phyloP scores from a whole-genome alignment of 2,329 filamentous ascomycete genomes.

The Pestalotiopsis sp. region DNA sequence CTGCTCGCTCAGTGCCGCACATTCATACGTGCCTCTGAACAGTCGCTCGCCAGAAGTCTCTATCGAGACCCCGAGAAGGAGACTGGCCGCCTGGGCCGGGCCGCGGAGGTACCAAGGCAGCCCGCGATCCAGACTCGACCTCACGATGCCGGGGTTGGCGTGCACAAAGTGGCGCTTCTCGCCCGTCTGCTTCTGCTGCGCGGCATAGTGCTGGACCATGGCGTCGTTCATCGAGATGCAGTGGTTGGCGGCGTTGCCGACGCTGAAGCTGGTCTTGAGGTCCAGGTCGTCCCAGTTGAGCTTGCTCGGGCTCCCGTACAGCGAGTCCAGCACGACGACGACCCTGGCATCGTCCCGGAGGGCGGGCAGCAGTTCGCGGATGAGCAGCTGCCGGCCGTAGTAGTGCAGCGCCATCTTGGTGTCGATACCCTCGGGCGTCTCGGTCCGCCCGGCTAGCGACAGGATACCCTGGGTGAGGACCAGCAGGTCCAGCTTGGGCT shows the following conservation, averaged over 20 bases:
- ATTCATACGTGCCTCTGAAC: constrained; percentile 23
- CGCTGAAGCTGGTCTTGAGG: constrained; percentile 35
- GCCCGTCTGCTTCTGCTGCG: constrained; percentile 25
- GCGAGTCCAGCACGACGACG: constrained; percentile 38
- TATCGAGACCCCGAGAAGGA: constrained; percentile 25
- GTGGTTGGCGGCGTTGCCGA: constrained; percentile 37
- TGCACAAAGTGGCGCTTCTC: constrained; percentile 38
- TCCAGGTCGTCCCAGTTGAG: constrained; percentile 43
- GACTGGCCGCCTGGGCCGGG: constrained; percentile 12
- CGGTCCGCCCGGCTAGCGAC: constrained; percentile 35
- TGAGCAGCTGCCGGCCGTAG: constrained; percentile 46
- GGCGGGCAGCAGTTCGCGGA: constrained; percentile 40
- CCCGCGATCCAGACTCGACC: constrained; percentile 29
- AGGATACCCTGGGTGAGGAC: constrained; percentile 42
- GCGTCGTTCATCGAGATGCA: constrained; percentile 41
- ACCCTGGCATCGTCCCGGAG: constrained; percentile 40
- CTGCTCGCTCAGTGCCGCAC: constrained; percentile 15
- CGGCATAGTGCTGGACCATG: constrained; percentile 37
- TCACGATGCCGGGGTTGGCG: constrained; percentile 41
- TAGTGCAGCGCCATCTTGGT: constrained; percentile 48
- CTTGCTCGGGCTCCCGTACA: constrained; percentile 31
- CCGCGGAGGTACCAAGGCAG: constrained; percentile 35
- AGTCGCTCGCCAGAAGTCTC: constrained; percentile 32
- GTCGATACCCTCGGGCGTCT: constrained; percentile 47
- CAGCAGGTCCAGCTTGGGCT: constrained; percentile 37